phyloP scores from a whole-genome alignment of 805 yeast genomes.

The Cyberlindnera euphorbiiphila region DNA sequence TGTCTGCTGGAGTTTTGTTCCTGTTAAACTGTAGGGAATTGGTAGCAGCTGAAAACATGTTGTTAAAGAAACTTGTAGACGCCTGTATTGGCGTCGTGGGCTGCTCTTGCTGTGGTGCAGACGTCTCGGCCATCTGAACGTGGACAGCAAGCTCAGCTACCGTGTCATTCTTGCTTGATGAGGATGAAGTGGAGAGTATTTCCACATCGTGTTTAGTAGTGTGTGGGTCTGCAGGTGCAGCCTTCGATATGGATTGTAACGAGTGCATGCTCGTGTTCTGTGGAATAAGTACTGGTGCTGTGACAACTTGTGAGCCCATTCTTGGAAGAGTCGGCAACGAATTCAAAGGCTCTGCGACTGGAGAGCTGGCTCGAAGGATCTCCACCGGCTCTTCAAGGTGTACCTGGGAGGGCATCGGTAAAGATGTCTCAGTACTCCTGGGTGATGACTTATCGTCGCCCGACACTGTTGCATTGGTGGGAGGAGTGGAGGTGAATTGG shows the following conservation, averaged over 20 bases:
- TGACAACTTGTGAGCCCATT: too few relatives aligned
- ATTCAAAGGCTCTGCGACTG: too few relatives aligned
- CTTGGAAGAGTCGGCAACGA: too few relatives aligned
- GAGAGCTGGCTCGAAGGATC: too few relatives aligned
- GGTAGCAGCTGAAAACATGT: conserved; percentile 18
- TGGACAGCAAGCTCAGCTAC: conserved; percentile 15
- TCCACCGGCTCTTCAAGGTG: too few relatives aligned
- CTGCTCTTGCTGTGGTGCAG: conserved; percentile 4
- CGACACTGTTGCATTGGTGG: too few relatives aligned
- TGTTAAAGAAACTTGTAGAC: conserved; percentile 22
- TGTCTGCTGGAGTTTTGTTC: conserved; percentile 2
- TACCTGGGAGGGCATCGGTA: too few relatives aligned
- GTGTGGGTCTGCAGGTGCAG: conserved; percentile 48
- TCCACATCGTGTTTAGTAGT: conserved; percentile 50
- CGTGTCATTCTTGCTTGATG: conserved; percentile 23
- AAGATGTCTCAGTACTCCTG: too few relatives aligned
- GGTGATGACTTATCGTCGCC: too few relatives aligned
- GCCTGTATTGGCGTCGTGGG: conserved; percentile 18
- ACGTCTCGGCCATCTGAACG: neutral
- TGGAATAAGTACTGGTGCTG: conserved; percentile 11
- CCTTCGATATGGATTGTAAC: conserved; percentile 25
- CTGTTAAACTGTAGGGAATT: conserved; percentile 14
- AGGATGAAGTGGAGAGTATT: conserved; percentile 15
- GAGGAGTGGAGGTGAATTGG: too few relatives aligned
- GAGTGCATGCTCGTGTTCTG: conserved; percentile 7